phyloP scores from a whole-genome alignment of 257 asterid species.

The Gardenia jasminoides region DNA sequence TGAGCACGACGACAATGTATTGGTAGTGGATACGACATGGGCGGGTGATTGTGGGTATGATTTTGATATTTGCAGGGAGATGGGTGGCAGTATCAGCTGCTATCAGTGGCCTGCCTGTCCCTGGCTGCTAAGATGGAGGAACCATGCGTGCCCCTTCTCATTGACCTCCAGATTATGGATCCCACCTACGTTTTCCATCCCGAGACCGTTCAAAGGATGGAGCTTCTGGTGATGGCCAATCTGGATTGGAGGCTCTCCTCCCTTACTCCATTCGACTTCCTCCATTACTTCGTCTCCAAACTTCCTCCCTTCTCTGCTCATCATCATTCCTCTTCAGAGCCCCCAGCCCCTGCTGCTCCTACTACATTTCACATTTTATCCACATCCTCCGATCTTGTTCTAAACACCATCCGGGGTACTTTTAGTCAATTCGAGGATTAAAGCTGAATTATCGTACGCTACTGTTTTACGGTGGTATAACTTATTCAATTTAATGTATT shows the following conservation, averaged over 20 bases:
- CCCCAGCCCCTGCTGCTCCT: conserved; percentile 23
- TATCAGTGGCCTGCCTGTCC: conserved; percentile 48
- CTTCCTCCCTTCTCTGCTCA: too few relatives aligned
- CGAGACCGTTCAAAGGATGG: conserved; percentile 50
- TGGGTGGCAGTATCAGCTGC: conserved; percentile 53
- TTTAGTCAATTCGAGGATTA: neutral
- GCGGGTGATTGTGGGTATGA: neutral
- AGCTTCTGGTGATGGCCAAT: conserved; percentile 40
- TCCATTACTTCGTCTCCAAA: conserved; percentile 41
- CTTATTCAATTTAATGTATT: too few relatives aligned
- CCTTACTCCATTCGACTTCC: conserved; percentile 60
- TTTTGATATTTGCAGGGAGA: conserved; percentile 19
- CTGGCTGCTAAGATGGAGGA: conserved; percentile 68
- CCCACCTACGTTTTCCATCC: conserved; percentile 36
- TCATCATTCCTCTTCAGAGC: too few relatives aligned
- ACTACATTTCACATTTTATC: conserved; percentile 12
- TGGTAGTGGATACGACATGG: too few relatives aligned
- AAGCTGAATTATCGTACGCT: neutral
- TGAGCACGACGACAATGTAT: too few relatives aligned
- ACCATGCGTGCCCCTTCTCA: conserved; percentile 33
- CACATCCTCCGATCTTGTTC: conserved; percentile 32
- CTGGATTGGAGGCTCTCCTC: conserved; percentile 54
- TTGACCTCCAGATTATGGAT: conserved; percentile 44
- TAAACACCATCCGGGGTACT: conserved; percentile 54
- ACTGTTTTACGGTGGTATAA: too few relatives aligned